Conservation (phyloP, 2,329 filamentous ascomycete genomes). For the Phialophora verrucosa region DNA sequence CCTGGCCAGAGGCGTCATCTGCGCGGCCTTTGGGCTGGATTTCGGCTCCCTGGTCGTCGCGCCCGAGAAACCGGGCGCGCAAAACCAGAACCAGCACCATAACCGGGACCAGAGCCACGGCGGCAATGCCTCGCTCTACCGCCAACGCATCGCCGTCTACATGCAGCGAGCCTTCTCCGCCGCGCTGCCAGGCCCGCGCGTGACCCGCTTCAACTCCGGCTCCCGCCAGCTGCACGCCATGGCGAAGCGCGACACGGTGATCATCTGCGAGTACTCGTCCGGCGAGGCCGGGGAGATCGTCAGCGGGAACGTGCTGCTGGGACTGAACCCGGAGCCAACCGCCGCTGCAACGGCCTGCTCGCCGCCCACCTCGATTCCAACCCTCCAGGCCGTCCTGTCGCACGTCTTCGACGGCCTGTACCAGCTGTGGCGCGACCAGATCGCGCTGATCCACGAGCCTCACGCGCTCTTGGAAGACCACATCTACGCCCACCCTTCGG, state of each 20-base stretch:
- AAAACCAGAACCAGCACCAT: neutral
- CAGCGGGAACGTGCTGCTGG: conserved; percentile 10
- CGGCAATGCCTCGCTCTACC: conserved; percentile 13
- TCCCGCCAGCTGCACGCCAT: conserved; percentile 11
- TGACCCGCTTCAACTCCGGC: conserved; percentile 20
- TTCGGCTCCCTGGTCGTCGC: conserved; percentile 17
- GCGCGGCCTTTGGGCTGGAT: conserved; percentile 28
- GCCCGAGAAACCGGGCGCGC: neutral
- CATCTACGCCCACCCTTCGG: conserved; percentile 61
- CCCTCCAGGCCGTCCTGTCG: conserved; percentile 15
- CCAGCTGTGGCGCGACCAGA: conserved; percentile 24
- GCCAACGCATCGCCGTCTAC: conserved; percentile 25
- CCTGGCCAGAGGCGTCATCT: conserved; percentile 20
- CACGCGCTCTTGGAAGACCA: conserved; percentile 52
- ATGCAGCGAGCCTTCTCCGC: conserved; percentile 20
- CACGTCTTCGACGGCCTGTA: conserved; percentile 22
- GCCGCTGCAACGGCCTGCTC: no score
- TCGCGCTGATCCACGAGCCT: conserved; percentile 20
- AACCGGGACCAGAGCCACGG: neutral
- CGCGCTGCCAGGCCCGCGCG: conserved; percentile 6
- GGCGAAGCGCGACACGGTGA: conserved; percentile 21
- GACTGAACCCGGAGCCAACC: conserved; percentile 1
- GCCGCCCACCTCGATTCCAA: neutral
- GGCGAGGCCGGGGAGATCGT: conserved; percentile 21
- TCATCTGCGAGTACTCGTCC: conserved; percentile 28